phyloP scores from a whole-genome alignment of 331 rosid genomes.

The Acacia concinna region DNA sequence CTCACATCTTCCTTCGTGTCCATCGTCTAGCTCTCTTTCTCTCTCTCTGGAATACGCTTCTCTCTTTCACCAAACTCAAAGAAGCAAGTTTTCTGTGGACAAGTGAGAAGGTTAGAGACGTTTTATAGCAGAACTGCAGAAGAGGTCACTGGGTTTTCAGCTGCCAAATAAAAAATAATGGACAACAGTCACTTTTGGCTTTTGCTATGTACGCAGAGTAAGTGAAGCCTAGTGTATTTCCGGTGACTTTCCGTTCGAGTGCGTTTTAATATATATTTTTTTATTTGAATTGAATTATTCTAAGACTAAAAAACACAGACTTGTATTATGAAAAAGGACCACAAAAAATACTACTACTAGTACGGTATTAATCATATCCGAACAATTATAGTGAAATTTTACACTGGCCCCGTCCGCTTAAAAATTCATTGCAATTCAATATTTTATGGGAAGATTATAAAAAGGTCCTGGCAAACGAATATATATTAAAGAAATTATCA shows the following conservation, averaged over 20 bases:
- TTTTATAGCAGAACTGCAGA: slow-evolving; percentile 53
- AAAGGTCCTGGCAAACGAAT: no score
- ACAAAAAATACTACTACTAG: neutral
- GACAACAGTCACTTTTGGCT: neutral
- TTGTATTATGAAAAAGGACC: no score
- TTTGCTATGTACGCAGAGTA: neutral
- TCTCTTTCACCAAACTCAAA: slow-evolving; percentile 1
- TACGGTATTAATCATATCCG: no score
- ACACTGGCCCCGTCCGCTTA: neutral
- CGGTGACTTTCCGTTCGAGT: no score
- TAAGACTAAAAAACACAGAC: no score
- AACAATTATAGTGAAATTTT: no score
- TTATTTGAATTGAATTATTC: neutral
- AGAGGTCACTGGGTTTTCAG: neutral
- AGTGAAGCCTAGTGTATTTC: neutral
- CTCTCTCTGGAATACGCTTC: neutral
- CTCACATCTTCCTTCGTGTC: slow-evolving; percentile 79
- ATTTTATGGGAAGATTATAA: no score
- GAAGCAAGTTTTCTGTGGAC: neutral
- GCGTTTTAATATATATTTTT: neutral
- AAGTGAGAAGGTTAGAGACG: neutral
- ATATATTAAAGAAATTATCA: no score
- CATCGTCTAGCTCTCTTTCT: neutral
- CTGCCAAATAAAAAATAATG: neutral
- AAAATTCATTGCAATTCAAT: neutral